Conservation (phyloP, 768 basidiomycete species). For the Trametes villosa region DNA sequence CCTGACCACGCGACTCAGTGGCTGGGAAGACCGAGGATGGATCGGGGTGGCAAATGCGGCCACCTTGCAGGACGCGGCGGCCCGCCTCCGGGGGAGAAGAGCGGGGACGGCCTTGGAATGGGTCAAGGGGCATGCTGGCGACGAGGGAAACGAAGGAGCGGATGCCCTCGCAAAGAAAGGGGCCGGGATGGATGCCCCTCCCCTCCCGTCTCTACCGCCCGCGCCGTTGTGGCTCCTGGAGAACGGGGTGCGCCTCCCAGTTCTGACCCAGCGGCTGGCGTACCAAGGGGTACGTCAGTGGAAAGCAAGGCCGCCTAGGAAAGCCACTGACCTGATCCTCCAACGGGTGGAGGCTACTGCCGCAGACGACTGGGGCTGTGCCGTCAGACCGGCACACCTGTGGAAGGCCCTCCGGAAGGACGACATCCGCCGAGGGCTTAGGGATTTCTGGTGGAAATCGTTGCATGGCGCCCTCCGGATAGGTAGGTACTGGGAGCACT, state of each 20-base stretch:
- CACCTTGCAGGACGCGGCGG: not conserved
- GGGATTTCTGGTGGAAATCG: conserved; percentile 12
- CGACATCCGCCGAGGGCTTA: not conserved
- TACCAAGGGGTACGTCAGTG: not conserved
- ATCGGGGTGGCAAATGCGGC: not conserved
- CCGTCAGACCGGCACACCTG: not conserved
- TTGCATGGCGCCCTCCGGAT: not conserved
- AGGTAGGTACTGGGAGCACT: conserved; percentile 6
- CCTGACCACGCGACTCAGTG: not conserved
- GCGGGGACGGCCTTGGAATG: conserved; percentile 12
- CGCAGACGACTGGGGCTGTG: not conserved
- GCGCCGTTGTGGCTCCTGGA: no score
- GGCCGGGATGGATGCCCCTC: not conserved
- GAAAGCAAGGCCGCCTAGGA: not conserved
- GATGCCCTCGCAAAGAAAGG: not conserved
- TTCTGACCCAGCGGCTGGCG: not conserved
- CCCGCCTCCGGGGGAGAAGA: not conserved
- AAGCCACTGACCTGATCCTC: not conserved
- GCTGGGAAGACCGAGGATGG: not conserved
- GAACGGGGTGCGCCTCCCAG: not conserved
- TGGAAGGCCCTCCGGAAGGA: not conserved
- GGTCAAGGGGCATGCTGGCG: conserved; percentile 20
- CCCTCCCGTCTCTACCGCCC: not conserved
- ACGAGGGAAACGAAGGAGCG: conserved; percentile 15
- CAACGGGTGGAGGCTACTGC: not conserved